Evolutionary conservation across 2,329 filamentous ascomycete species (phyloP), one percentile per base, ranked within the genome.

Genomic region (Apiospora phragmitis): DNA sequence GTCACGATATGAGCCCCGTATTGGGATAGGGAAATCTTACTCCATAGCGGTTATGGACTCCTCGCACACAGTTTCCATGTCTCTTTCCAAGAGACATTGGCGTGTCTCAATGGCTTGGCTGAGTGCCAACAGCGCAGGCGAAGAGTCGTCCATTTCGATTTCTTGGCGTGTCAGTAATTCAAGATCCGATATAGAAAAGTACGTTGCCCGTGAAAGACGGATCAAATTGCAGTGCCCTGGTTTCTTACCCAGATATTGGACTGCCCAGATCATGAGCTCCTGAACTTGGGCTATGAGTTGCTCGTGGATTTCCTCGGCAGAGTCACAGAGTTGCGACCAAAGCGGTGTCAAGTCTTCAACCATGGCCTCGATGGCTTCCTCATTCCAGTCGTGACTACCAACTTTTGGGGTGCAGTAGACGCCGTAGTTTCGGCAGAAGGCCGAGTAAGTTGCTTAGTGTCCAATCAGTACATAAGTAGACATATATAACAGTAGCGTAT

Each of bases 381-480:
- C 75, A 68, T 87, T 87, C 85, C 84, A 86, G 69, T 82, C 81
- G n/a, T 72, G 80, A 0, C 35, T 55, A 0, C 79, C 79, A 3
- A 69, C 73, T 0, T 43, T 38, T 0, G 4, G 0, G 0, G 83
- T 84, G 4, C 0, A 67, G 67, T 86, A 72, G 8, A 76, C 71
- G 0, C 85, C 85, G 67, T 78, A 83, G 0, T 85, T 76, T 16
- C 79, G 76, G 67, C 83, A 85, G 69, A 85, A 86, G 0, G 84
- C 83, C 29, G 78, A 70, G 68, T 84, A 86, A 1, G 65, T 66
- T 5, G 38, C 65, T 62, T 26, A 11, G 3, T n/a, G n/a, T 18
- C 1, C 12, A 8, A 11, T 66, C 7, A 66, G 38, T n/a, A n/a
- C 4, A 4, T 29, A 3, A 9, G 11, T 2, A 14, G 2, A 12